Evolutionary conservation across 371 early-diverging fungal species (phyloP), one percentile per base, ranked within the genome.

Genomic region (Lichtheimia ramosa): DNA sequence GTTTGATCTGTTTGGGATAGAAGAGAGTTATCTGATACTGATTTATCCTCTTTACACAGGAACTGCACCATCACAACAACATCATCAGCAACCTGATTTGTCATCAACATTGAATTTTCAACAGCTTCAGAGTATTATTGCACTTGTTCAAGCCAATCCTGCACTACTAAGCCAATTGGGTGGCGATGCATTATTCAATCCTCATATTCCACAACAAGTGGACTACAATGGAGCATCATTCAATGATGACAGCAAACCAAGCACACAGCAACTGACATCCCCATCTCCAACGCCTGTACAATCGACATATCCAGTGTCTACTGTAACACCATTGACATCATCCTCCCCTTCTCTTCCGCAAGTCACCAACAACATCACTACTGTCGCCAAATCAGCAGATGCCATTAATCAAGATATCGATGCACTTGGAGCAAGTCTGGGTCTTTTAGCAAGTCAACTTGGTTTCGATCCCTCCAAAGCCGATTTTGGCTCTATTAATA

Each of bases 381-480:
- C 41, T 3, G 52, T 46, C 41, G 18, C 56, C 23, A 64, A 59
- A 27, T 59, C 64, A 23, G 59, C 59, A 23, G 64, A 59, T 20
- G 48, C 42, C 39, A 58, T 64, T 8, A 59, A 54, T 16, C 55
- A 59, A 14, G 59, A 59, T 40, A 64, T 64, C 27, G 59, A 64
- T 21, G 50, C 54, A 15, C 34, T 62, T 15, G 62, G 62, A 41
- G 25, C 42, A 7, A 55, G 55, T 20, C 24, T 62, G 2, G 43
- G 43, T 24, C 16, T 48, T 18, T 40, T 64, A 18, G 64, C 64
- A 12, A 55, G 25, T 20, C 64, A 64, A 18, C 24, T 64, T 8
- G 64, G 64, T 16, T 59, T 64, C 24, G 64, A 64, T 51, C 54
- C 59, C 20, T 40, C n/a, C 43, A 64, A 64, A 16, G 51, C 41